These are phyloP conservation scores for Coemansia sp. DNA, from an alignment of 192 early-diverging fungal species.

Conservation along the genomic window DNA sequence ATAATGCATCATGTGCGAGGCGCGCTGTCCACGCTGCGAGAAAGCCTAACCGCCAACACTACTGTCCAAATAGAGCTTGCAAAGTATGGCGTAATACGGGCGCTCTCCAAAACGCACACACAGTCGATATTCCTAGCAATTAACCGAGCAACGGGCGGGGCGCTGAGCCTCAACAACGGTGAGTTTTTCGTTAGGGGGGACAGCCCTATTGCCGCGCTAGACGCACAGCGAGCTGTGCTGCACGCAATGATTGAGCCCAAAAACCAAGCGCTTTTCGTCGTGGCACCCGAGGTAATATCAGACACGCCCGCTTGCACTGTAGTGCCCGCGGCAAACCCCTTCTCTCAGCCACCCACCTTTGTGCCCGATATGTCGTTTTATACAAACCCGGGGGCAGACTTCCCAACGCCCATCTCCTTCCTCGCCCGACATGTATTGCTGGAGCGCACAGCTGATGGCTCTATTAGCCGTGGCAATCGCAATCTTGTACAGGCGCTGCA, in stretches of 20 bases:
- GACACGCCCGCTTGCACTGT: not conserved
- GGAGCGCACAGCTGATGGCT: not conserved
- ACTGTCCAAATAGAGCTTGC: conserved; percentile 23
- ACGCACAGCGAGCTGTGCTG: conserved; percentile 33
- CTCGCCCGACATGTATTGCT: conserved; percentile 15
- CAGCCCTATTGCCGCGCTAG: conserved; percentile 17
- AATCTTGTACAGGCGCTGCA: conserved; percentile 7
- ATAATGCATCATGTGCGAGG: conserved; percentile 24
- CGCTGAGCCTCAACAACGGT: conserved; percentile 11
- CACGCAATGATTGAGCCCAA: conserved; percentile 24
- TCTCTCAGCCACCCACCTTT: conserved; percentile 20
- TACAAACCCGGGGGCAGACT: not conserved
- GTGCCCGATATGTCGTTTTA: conserved; percentile 14
- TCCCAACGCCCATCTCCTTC: not conserved
- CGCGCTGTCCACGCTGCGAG: conserved; percentile 33
- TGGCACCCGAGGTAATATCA: not conserved
- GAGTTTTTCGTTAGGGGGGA: conserved; percentile 30
- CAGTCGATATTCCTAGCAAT: conserved; percentile 6
- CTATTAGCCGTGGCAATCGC: not conserved
- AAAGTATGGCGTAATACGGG: conserved; percentile 16
- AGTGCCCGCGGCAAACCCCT: conserved; percentile 17
- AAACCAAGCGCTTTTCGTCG: conserved; percentile 20
- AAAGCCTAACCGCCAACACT: conserved; percentile 21
- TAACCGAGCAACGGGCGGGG: not conserved
- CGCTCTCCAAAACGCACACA: conserved; percentile 14